phyloP scores from a whole-genome alignment of 129 eudicot species.

The Lactuca saligna region DNA sequence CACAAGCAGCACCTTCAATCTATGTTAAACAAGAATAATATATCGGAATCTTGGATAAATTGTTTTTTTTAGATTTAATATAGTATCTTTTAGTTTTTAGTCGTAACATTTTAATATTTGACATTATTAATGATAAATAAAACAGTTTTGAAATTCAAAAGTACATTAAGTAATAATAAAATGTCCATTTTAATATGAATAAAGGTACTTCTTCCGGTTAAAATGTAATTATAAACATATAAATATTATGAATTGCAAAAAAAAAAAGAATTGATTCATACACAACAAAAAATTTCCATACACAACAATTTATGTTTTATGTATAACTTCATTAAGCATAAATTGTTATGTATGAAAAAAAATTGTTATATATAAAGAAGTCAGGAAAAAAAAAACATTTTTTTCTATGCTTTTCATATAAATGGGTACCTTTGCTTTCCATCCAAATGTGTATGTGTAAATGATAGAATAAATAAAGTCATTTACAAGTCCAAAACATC shows the following conservation, averaged over 20 bases:
- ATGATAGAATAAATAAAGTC: not conserved
- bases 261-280: too few species aligned
- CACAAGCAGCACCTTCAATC: conserved; percentile 48
- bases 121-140: not conserved
- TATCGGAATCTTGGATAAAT: not conserved
- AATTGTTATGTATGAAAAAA: too few species aligned
- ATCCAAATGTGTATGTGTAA: not conserved
- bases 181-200: not conserved
- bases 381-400: too few species aligned
- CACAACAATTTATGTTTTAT: too few species aligned
- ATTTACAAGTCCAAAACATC: not conserved
- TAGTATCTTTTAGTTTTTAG: too few species aligned
- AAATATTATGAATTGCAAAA: too few species aligned
- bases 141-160: not conserved
- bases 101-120: too few species aligned
- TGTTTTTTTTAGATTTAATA: too few species aligned
- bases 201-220: not conserved
- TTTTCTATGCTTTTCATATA: not conserved
- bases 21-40: not conserved
- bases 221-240: too few species aligned
- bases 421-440: not conserved
- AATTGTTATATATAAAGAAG: too few species aligned
- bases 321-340: too few species aligned
- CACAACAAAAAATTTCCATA: too few species aligned
- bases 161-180: not conserved